These are phyloP conservation scores for Exophiala dermatitidis DNA, from an alignment of 2,329 filamentous ascomycete genomes.

Conservation along the genomic window DNA sequence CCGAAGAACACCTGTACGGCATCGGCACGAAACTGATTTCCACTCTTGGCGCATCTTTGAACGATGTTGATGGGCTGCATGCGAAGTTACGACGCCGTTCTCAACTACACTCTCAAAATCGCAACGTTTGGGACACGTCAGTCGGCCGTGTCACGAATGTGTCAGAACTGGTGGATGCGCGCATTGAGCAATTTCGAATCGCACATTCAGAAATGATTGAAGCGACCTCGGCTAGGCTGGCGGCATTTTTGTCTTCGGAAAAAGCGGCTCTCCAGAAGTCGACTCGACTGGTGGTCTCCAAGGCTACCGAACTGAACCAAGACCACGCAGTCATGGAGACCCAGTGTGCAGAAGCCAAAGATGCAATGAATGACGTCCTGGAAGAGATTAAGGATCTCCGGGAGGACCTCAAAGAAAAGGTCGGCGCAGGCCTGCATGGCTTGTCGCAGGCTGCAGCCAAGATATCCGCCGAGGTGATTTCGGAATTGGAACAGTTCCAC, in stretches of 20 bases:
- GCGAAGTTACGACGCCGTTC: conserved; percentile 82
- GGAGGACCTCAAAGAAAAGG: conserved; percentile 77
- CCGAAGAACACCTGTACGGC: conserved; percentile 66
- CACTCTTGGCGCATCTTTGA: conserved; percentile 69
- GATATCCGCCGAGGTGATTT: conserved; percentile 82
- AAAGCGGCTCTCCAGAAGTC: conserved; percentile 63
- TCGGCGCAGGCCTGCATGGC: conserved; percentile 75
- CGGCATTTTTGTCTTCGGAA: conserved; percentile 68
- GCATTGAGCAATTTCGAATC: conserved; percentile 63
- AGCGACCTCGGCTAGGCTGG: conserved; percentile 63
- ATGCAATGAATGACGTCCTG: conserved; percentile 83
- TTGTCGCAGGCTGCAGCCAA: conserved; percentile 77
- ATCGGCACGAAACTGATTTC: conserved; percentile 70
- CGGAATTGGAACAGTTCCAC: conserved; percentile 78
- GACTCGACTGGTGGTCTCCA: conserved; percentile 62
- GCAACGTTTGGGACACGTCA: conserved; percentile 68
- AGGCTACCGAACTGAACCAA: conserved; percentile 59
- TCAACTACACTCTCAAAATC: conserved; percentile 72
- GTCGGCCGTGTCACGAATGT: conserved; percentile 69
- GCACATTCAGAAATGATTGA: conserved; percentile 67
- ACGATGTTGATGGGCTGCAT: conserved; percentile 72
- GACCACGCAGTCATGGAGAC: conserved; percentile 60
- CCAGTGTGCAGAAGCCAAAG: conserved; percentile 51
- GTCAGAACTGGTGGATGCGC: conserved; percentile 67
- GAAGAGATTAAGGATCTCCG: conserved; percentile 87